These are phyloP conservation scores for Ceratobasidium sp. DNA, from an alignment of 1,284 basidiomycete genomes.

Conservation along the genomic window DNA sequence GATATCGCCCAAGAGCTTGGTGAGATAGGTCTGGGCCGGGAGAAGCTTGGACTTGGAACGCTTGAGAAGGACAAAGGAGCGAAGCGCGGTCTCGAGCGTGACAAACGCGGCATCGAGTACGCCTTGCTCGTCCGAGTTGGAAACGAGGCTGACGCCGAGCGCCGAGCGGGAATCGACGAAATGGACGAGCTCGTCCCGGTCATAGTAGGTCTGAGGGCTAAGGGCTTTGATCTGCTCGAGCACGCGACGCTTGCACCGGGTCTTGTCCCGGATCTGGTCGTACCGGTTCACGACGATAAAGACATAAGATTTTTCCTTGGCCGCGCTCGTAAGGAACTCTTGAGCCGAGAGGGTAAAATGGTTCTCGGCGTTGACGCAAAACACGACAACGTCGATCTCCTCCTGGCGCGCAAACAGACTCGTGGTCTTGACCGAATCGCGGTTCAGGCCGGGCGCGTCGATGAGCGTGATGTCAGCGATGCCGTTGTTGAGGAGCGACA, in stretches of 20 bases:
- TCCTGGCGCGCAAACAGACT: constrained; percentile 96
- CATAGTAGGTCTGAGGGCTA: constrained; percentile 91
- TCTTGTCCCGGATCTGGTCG: constrained; percentile 96
- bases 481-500: constrained; percentile 94
- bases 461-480: constrained; percentile 98
- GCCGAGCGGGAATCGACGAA: constrained; percentile 94
- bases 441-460: constrained; percentile 97
- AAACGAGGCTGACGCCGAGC: constrained; percentile 63
- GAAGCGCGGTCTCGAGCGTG: constrained; percentile 90
- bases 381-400: constrained; percentile 99
- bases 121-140: constrained; percentile 53
- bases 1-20: constrained; percentile 90
- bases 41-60: constrained; percentile 95
- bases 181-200: constrained; percentile 95
- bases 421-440: constrained; percentile 96
- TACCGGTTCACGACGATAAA: constrained; percentile 99
- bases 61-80: constrained; percentile 96
- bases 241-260: constrained; percentile 89
- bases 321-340: constrained; percentile 94
- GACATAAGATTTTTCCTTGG: constrained; percentile 97
- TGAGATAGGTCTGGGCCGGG: constrained; percentile 94
- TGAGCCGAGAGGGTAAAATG: constrained; percentile 97
- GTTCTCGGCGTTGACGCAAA: constrained; percentile 98
- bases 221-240: constrained; percentile 96
- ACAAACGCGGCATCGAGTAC: constrained; percentile 74